Conservation (phyloP, 768 basidiomycete genomes). For the Auricularia sp. region DNA sequence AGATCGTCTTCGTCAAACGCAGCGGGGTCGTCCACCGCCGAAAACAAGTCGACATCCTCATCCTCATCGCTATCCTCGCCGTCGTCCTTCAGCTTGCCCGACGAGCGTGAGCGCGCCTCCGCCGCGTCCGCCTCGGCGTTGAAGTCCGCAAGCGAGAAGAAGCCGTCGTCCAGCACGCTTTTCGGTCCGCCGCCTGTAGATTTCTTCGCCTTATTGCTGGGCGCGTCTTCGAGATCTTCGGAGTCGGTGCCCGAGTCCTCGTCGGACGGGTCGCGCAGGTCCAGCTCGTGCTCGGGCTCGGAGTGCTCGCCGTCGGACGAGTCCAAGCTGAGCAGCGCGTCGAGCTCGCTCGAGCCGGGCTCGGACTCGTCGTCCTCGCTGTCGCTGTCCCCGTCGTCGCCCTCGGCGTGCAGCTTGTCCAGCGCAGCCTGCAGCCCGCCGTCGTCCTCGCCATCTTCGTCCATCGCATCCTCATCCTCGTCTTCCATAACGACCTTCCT, state of each 20-base stretch:
- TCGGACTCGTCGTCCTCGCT: constrained; percentile 26
- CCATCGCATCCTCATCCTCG: constrained; percentile 19
- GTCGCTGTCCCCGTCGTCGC: constrained; percentile 21
- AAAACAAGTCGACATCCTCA: constrained; percentile 61
- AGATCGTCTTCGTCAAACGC: constrained; percentile 35
- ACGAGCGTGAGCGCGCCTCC: constrained; percentile 53
- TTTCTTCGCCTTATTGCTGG: constrained; percentile 11
- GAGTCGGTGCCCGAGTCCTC: constrained; percentile 13
- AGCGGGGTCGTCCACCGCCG: constrained; percentile 38
- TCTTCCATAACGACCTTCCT: constrained; percentile 17
- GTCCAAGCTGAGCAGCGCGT: constrained; percentile 11
- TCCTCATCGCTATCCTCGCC: constrained; percentile 41
- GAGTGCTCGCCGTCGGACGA: constrained; percentile 25
- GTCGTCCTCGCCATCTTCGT: constrained; percentile 18
- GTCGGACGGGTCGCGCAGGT: constrained; percentile 23
- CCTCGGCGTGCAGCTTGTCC: constrained; percentile 8
- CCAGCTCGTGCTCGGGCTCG: constrained; percentile 24
- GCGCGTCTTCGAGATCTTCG: constrained; percentile 13
- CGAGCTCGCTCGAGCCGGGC: constrained; percentile 6
- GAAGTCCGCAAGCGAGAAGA: constrained; percentile 83
- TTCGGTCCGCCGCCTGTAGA: constrained; percentile 18
- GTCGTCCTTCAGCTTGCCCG: constrained; percentile 46
- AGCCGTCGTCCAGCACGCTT: constrained; percentile 71
- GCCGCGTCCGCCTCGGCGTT: constrained; percentile 75
- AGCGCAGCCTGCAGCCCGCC: constrained; percentile 6